Percentiles rank a stretch among this genome's conserved stretches.
Evolutionary conservation across 164 flowering plant species (phyloP).

Genomic region (Nelumbo lutea): DNA sequence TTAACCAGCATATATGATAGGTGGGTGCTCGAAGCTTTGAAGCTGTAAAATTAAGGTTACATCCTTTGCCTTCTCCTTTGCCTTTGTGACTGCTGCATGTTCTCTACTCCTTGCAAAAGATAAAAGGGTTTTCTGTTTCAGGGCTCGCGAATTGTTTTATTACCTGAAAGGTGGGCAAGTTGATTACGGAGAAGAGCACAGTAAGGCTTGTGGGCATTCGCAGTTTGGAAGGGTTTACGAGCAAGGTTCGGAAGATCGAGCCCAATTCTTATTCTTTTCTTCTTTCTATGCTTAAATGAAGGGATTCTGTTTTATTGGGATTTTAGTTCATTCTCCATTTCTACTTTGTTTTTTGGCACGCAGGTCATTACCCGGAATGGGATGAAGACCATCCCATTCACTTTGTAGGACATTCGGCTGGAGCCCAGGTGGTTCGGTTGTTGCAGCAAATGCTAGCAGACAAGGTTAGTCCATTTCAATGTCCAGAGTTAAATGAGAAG

Average conservation of each 20-base stretch:
- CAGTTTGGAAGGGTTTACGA: slow-evolving; percentile 76
- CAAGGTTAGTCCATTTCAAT: slow-evolving; percentile 43
- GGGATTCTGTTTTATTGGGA: not conserved
- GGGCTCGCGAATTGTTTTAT: slow-evolving; percentile 96
- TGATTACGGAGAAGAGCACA: slow-evolving; percentile 95
- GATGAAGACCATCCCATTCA: slow-evolving; percentile 96
- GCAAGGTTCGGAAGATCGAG: slow-evolving; percentile 39
- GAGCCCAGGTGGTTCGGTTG: slow-evolving; percentile 90
- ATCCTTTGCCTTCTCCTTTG: not conserved
- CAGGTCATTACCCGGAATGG: slow-evolving; percentile 94
- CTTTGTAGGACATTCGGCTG: slow-evolving; percentile 98
- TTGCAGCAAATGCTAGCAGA: slow-evolving; percentile 99
- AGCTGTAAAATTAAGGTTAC: not conserved
- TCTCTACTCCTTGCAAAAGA: slow-evolving; percentile 3
- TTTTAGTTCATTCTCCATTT: not conserved
- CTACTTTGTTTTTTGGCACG: slow-evolving; percentile 10
- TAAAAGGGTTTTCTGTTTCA: slow-evolving; percentile 30
- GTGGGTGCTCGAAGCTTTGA: slow-evolving; percentile 27
- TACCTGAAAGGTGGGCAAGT: slow-evolving; percentile 95
- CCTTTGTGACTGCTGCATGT: not conserved
- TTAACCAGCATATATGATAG: slow-evolving; percentile 91
- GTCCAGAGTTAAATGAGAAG: not conserved
- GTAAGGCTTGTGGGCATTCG: slow-evolving; percentile 74
- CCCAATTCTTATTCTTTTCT: not conserved
- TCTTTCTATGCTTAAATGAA: not conserved